Evolutionary conservation across 768 basidiomycete genomes (phyloP).

Genomic region (Steccherinum ochraceum): DNA sequence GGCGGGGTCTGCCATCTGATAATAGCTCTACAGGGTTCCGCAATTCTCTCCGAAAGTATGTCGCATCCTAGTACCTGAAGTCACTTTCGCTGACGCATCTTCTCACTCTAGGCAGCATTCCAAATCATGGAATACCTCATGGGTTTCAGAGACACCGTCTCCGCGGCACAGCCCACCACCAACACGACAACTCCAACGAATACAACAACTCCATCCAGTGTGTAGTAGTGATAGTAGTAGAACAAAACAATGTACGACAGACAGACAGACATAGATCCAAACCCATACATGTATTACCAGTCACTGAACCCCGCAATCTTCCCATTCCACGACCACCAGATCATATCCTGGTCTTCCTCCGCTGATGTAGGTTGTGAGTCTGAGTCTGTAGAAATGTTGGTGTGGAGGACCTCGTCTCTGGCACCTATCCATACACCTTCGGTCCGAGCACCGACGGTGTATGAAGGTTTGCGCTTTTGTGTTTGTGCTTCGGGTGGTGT

Average conservation of each 20-base stretch:
- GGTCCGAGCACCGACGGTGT: constrained; percentile 17
- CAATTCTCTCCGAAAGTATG: constrained; percentile 58
- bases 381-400: not conserved
- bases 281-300: constrained; percentile 26
- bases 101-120: constrained; percentile 47
- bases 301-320: constrained; percentile 41
- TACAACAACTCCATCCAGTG: not conserved
- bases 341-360: constrained; percentile 40
- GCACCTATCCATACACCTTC: constrained; percentile 39
- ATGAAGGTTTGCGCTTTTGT: constrained; percentile 21
- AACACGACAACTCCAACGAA: not conserved
- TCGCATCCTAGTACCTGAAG: constrained; percentile 1
- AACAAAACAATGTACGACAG: not conserved
- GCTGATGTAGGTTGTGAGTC: constrained; percentile 15
- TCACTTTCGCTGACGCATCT: too few relatives aligned
- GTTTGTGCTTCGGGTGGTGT: constrained; percentile 18
- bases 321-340: constrained; percentile 50
- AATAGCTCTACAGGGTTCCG: constrained; percentile 41
- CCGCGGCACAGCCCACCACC: not conserved
- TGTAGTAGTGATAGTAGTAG: not conserved
- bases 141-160: constrained; percentile 51
- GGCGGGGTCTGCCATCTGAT: too few relatives aligned
- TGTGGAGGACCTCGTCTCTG: not conserved
- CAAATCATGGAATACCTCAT: constrained; percentile 65
- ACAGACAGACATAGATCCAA: not conserved